Conservation (phyloP, 2,329 filamentous ascomycete genomes). For the Tolypocladium album region DNA sequence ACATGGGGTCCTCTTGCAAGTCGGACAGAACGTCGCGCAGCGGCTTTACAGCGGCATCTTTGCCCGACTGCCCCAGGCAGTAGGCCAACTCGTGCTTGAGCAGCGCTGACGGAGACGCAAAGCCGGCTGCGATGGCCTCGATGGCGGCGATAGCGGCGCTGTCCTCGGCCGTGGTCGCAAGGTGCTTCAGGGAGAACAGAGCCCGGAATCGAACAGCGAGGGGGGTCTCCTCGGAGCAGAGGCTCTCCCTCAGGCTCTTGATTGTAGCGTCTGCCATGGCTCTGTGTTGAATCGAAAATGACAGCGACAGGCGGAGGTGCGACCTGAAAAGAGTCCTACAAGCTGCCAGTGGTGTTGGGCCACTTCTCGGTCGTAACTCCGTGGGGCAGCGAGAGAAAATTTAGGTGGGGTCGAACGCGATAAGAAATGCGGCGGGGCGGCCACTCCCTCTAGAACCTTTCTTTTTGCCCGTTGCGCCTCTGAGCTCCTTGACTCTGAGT, state of each 20-base stretch:
- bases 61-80: conserved; percentile 84
- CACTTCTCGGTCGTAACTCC: neutral
- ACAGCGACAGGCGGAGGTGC: neutral
- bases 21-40: conserved; percentile 67
- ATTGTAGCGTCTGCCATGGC: conserved; percentile 34
- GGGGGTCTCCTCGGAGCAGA: conserved; percentile 70
- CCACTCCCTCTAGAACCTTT: conserved; percentile 23
- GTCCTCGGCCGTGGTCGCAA: conserved; percentile 60
- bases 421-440: conserved; percentile 24
- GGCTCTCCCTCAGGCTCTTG: conserved; percentile 57
- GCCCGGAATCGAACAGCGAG: conserved; percentile 88
- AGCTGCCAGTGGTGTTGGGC: neutral
- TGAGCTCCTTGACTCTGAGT: neutral
- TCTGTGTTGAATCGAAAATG: neutral
- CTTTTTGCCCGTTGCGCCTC: conserved; percentile 6
- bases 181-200: conserved; percentile 93
- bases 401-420: conserved; percentile 20
- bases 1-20: conserved; percentile 82
- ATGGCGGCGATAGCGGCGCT: conserved; percentile 45
- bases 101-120: conserved; percentile 74
- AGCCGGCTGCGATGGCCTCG: conserved; percentile 78
- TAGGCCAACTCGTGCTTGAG: conserved; percentile 97
- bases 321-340: neutral
- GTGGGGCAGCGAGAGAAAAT: conserved; percentile 17
- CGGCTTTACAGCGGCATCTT: conserved; percentile 61